Evolutionary conservation across 2,329 filamentous ascomycete genomes (phyloP), one percentile per base, ranked within the genome.

Genomic region (Didymella pomorum): DNA sequence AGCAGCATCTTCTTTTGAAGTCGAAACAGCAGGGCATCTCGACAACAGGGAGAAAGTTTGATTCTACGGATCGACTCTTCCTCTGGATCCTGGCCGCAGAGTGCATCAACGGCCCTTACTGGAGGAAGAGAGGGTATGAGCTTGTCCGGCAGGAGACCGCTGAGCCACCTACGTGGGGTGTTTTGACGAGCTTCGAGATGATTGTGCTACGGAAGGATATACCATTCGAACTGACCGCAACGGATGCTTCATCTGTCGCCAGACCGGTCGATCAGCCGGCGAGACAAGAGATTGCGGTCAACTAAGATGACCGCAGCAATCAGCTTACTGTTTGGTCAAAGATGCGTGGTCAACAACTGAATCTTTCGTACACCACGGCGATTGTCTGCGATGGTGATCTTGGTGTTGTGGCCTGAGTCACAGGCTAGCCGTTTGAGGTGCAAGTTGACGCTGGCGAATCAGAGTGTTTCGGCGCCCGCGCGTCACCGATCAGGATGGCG

Each of bases 71-170:
- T 2, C 43, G 47, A 1, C 29, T 71, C 21, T 54, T 23, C 1
- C 33, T 72, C 11, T 74, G 69, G 71, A 63, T 74, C 7, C 14
- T 67, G 18, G 62, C 64, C 0, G 69, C 64, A 2, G 70, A 74
- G 28, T 66, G 61, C 47, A 43, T 70, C 3, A 70, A 69, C 31
- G 70, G 69, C 3, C 54, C 20, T 2, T 74, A 74, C 55, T 73
- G 71, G 71, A 60, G 66, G 23, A 68, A 57, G 46, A 67, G 58
- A 45, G 70, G 71, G 12, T 72, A 62, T 55, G 23, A 37, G 3
- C 56, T 68, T 20, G 61, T 72, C 0, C 56, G 69, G 26, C 57
- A 60, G 37, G 60, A 37, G 23, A 44, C 33, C 1, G 39, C 53
- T 21, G 58, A 54, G 5, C 26, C 45, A 6, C 64, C 62, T 1